phyloP scores from a whole-genome alignment of 2,329 filamentous ascomycete species.

The Gnomoniopsis smithogilvyi region DNA sequence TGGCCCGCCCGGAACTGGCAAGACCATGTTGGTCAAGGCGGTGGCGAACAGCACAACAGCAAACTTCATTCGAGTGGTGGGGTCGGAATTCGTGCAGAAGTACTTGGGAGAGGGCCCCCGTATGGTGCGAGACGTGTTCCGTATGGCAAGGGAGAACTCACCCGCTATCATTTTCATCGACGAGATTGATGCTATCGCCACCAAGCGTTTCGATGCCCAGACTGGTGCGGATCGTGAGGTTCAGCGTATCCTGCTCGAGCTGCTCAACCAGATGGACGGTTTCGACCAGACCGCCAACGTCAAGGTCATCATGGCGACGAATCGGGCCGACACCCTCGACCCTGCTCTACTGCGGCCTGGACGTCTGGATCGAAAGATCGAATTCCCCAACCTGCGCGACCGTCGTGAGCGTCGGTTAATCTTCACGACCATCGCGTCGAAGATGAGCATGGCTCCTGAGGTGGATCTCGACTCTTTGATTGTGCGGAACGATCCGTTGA shows the following conservation, averaged over 20 bases:
- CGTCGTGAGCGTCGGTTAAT: constrained; percentile 93
- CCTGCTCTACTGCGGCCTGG: constrained; percentile 91
- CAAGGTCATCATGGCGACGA: constrained; percentile 99
- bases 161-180: constrained; percentile 99
- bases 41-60: constrained; percentile 98
- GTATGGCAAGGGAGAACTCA: constrained; percentile 98
- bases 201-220: constrained; percentile 98
- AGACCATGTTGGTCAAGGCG: constrained; percentile 97
- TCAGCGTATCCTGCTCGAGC: constrained; percentile 93
- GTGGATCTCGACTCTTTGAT: constrained; percentile 96
- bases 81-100: constrained; percentile 98
- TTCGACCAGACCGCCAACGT: constrained; percentile 99
- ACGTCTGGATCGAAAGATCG: constrained; percentile 95
- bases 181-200: constrained; percentile 97
- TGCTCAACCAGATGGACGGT: constrained; percentile 99
- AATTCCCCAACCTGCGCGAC: constrained; percentile 94
- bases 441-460: constrained; percentile 96
- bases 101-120: constrained; percentile 96
- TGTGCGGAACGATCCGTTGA: constrained; percentile 92
- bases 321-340: constrained; percentile 95
- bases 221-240: constrained; percentile 97
- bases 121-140: constrained; percentile 98
- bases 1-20: constrained; percentile 91
- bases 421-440: constrained; percentile 92
- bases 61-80: constrained; percentile 96